Conservation (phyloP, 768 basidiomycete species). For the Panus rudis region DNA sequence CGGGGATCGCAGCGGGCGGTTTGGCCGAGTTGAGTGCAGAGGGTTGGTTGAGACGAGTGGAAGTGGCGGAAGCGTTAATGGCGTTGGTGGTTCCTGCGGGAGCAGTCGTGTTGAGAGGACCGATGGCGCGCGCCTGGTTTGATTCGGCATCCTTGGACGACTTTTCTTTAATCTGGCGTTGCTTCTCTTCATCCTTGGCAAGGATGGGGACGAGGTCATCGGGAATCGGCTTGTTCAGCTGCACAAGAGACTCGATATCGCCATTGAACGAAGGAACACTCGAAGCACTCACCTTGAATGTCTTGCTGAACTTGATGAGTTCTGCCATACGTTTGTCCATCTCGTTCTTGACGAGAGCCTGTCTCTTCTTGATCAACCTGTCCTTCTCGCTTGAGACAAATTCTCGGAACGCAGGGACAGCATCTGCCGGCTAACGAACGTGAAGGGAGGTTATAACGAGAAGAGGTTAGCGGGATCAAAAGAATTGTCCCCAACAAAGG, state of each 20-base stretch:
- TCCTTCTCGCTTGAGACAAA: conserved; percentile 93
- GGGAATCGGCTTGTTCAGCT: conserved; percentile 94
- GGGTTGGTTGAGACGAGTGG: conserved; percentile 33
- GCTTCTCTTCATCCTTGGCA: conserved; percentile 90
- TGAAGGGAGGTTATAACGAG: no score
- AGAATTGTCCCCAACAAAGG: conserved; percentile 2
- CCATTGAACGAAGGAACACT: not conserved
- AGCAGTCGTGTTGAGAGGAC: conserved; percentile 33
- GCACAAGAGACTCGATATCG: not conserved
- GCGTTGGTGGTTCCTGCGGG: conserved; percentile 34
- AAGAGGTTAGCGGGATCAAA: conserved; percentile 37
- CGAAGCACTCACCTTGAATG: conserved; percentile 92
- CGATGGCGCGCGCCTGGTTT: conserved; percentile 59
- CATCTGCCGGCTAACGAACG: no score
- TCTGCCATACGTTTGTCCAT: conserved; percentile 95
- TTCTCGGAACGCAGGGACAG: conserved; percentile 80
- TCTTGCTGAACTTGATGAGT: conserved; percentile 85
- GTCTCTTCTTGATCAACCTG: conserved; percentile 83
- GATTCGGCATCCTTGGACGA: conserved; percentile 62
- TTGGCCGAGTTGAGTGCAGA: conserved; percentile 16
- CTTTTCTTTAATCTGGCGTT: conserved; percentile 76
- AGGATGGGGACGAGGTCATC: conserved; percentile 90
- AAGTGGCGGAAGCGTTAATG: conserved; percentile 19
- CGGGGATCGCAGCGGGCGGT: conserved; percentile 7
- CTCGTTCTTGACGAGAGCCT: conserved; percentile 82